phyloP scores from a whole-genome alignment of 1,139 yeast genomes.

The Pichia sp. region DNA sequence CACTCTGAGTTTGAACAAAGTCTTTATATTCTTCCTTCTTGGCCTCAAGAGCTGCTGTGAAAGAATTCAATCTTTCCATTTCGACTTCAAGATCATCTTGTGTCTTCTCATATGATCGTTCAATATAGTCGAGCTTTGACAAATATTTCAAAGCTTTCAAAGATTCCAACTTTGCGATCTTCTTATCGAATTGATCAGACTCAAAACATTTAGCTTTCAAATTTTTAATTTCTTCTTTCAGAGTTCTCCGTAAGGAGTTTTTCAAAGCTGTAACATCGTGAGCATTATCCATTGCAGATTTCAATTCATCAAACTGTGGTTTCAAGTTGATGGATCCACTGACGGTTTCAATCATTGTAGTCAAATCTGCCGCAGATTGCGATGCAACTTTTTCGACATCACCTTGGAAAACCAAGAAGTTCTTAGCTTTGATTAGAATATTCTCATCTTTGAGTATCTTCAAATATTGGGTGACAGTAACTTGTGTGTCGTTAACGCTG shows the following conservation, averaged over 20 bases:
- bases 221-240: conserved; percentile 71
- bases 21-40: conserved; percentile 20
- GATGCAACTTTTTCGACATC: conserved; percentile 93
- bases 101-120: conserved; percentile 30
- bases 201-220: conserved; percentile 72
- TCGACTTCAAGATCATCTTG: conserved; percentile 25
- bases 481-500: conserved; percentile 54
- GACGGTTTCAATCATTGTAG: conserved; percentile 69
- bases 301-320: conserved; percentile 60
- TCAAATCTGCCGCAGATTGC: conserved; percentile 71
- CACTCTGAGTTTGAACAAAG: conserved; percentile 38
- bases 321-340: conserved; percentile 72
- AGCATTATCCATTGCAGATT: conserved; percentile 60
- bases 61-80: not conserved
- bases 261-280: conserved; percentile 59
- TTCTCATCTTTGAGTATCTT: conserved; percentile 68
- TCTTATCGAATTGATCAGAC: conserved; percentile 60
- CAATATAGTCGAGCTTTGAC: conserved; percentile 64
- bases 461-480: conserved; percentile 60
- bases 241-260: conserved; percentile 64
- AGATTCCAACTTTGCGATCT: conserved; percentile 42
- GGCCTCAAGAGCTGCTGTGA: conserved; percentile 20
- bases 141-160: conserved; percentile 46
- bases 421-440: conserved; percentile 81
- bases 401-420: conserved; percentile 93